Base-by-base conservation (phyloP, 1,284 basidiomycete species). In the Pascua sp. region DNA sequence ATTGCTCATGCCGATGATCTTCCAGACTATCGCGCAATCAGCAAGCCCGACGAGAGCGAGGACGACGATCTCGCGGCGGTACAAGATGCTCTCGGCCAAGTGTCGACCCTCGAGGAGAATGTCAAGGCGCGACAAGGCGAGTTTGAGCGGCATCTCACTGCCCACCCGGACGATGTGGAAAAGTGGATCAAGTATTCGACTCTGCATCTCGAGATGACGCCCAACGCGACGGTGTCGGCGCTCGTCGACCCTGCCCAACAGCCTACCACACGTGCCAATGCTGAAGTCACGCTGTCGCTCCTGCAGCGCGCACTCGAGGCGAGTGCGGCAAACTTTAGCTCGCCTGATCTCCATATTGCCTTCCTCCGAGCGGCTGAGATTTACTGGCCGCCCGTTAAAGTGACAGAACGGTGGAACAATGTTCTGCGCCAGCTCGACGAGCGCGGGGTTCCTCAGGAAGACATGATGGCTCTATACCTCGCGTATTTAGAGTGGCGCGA, bases 401-500 rank as follows among this genome's bases (percentile, higher is more conserved):
- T 77, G 3, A 72, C 70, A 0, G 62, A 61, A n/a, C 57, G 71
- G 11, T 78, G 77, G 77, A 61, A 68, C 50, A 68, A 65, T 11
- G 67, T 75, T 8, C 56, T 78, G 13, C 47, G 62, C 13, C 61
- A 67, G 42, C 60, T 76, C 13, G 56, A 47, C 38, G 37, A 55
- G 5, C 53, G 63, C 42, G 48, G 53, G 49, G 48, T 63, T 47
- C 38, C 52, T 0, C 57, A 64, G 39, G 66, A 63, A 43, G 66
- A 65, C 9, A 66, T 69, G 66, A 68, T 73, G 69, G 57, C 52
- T 7, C 45, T 72, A 1, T 78, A 73, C 67, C 59, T 72, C 9
- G 71, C 63, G 4, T 77, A 74, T 57, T 68, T 77, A 48, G 65
- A 66, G 7, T 77, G 76, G 76, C 50, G 69, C 37, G 69, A 77